phyloP scores from a whole-genome alignment of 2,329 filamentous ascomycete species.

The Fusarium bactridioides region DNA sequence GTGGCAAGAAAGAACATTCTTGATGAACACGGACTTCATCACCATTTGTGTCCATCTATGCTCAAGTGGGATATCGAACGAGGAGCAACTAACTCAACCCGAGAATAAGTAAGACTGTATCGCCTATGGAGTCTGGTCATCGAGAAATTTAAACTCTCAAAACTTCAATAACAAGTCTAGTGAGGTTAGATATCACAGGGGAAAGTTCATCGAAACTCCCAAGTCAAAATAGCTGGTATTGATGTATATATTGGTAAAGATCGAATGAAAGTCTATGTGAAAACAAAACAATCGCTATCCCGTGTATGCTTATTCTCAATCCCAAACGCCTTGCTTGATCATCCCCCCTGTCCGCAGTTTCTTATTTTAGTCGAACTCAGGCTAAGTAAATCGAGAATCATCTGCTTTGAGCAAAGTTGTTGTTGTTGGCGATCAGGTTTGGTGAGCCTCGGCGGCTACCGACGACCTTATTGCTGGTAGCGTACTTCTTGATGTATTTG shows the following conservation, averaged over 20 bases:
- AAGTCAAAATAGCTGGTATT: not conserved
- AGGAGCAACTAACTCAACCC: not conserved
- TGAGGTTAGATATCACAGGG: too few relatives aligned
- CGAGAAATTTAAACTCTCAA: too few relatives aligned
- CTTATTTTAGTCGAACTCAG: not conserved
- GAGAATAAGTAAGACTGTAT: not conserved
- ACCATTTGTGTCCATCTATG: not conserved
- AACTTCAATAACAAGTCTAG: not conserved
- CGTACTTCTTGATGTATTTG: slow-evolving; percentile 51
- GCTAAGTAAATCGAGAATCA: not conserved
- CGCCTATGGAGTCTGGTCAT: not conserved
- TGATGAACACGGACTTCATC: not conserved
- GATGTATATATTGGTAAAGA: not conserved
- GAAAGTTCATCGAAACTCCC: not conserved
- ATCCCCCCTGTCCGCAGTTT: not conserved
- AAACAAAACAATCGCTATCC: not conserved
- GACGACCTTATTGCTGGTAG: slow-evolving; percentile 51
- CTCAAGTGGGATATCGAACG: not conserved
- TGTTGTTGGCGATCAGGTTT: slow-evolving; percentile 61
- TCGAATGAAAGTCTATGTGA: not conserved
- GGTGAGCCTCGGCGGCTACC: slow-evolving; percentile 49
- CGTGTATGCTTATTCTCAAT: not conserved
- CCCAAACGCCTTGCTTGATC: slow-evolving; percentile 16
- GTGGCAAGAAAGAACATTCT: rapidly evolving
- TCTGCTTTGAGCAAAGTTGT: slow-evolving; percentile 38